These are phyloP conservation scores for Martensiomyces pterosporus DNA, from an alignment of 192 early-diverging fungal species.

Conservation along the genomic window DNA sequence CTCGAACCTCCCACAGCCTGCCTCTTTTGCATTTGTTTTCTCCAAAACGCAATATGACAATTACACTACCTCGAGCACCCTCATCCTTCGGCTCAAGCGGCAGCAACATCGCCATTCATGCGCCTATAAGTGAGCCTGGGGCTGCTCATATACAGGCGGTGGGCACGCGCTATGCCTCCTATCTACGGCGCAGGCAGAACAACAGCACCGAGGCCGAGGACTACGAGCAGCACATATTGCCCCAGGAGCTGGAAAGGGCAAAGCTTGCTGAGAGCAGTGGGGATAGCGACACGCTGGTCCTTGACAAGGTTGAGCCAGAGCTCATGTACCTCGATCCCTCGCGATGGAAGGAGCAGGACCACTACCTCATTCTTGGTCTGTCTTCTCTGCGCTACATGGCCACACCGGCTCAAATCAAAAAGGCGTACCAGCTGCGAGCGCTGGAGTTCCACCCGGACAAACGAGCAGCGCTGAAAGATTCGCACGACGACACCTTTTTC, in stretches of 20 bases:
- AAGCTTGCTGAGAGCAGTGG: slow-evolving; percentile 38
- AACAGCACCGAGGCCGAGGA: slow-evolving; percentile 52
- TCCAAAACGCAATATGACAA: slow-evolving; percentile 3
- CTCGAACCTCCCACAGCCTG: too few species aligned
- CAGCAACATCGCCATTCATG: slow-evolving; percentile 3
- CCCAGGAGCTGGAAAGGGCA: slow-evolving; percentile 41
- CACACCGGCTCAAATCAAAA: slow-evolving; percentile 69
- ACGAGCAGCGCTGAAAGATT: slow-evolving; percentile 46
- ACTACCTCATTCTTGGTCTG: slow-evolving; percentile 76
- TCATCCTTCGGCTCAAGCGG: not conserved
- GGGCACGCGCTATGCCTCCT: slow-evolving; percentile 38
- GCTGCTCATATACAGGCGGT: slow-evolving; percentile 37
- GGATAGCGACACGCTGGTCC: slow-evolving; percentile 40
- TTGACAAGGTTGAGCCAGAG: slow-evolving; percentile 58
- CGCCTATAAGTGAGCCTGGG: slow-evolving; percentile 6
- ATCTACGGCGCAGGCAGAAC: slow-evolving; percentile 42
- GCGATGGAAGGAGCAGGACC: slow-evolving; percentile 82
- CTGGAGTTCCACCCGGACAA: slow-evolving; percentile 75
- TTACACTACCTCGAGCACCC: slow-evolving; percentile 3
- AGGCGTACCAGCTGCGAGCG: slow-evolving; percentile 10
- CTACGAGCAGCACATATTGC: slow-evolving; percentile 40
- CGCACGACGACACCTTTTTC: slow-evolving; percentile 69
- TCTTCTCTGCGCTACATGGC: slow-evolving; percentile 62
- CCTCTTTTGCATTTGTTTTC: too few species aligned
- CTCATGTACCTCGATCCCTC: slow-evolving; percentile 63